Percentiles rank a stretch among this genome's conserved stretches.
Evolutionary conservation across 2,329 filamentous ascomycete genomes (phyloP).

Genomic region (Penicillium paneum): DNA sequence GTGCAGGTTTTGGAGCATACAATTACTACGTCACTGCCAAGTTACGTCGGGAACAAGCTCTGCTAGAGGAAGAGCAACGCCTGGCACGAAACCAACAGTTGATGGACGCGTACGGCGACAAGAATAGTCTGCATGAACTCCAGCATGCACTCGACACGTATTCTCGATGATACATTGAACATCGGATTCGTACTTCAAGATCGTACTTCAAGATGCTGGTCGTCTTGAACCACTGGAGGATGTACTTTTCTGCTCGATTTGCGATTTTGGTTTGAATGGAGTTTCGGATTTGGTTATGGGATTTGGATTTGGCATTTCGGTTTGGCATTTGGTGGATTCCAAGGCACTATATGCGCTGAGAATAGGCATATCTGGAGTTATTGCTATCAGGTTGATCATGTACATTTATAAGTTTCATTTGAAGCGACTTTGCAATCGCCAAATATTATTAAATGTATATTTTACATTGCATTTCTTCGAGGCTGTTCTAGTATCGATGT

Average conservation of each 20-base stretch:
- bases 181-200: background rate
- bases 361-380: background rate
- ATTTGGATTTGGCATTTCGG: background rate
- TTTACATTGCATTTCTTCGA: background rate
- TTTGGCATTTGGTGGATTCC: background rate
- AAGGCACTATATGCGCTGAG: background rate
- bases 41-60: conserved; percentile 7
- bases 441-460: background rate
- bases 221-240: background rate
- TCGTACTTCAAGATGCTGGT: conserved; percentile 2
- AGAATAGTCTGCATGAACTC: conserved; percentile 44
- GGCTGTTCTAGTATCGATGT: background rate
- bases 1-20: conserved; percentile 26
- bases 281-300: background rate
- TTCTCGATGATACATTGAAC: conserved; percentile 34
- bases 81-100: conserved; percentile 39
- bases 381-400: background rate
- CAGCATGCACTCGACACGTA: conserved; percentile 46
- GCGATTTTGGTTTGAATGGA: background rate
- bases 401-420: background rate
- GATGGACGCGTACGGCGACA: conserved; percentile 49
- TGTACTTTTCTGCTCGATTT: background rate
- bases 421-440: too few relatives aligned
- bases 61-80: conserved; percentile 32
- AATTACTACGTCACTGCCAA: conserved; percentile 21